Base-by-base conservation (phyloP, 192 early-diverging fungal genomes). In the Coemansia sp. region DNA sequence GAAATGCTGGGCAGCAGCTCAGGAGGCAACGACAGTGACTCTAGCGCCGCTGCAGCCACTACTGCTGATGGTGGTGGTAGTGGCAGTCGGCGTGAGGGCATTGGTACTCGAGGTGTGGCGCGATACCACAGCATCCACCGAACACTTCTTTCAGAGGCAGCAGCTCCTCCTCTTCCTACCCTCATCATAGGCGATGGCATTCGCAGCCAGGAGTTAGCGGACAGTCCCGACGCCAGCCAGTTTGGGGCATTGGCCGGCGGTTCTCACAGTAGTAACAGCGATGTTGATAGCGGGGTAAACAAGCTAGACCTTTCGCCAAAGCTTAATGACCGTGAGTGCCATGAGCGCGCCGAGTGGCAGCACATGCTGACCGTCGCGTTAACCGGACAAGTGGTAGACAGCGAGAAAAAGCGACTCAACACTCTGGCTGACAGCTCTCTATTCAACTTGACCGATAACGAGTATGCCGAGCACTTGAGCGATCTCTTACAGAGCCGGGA, bases 311-410 rank as follows among this genome's bases (percentile, higher is more conserved):
- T n/a, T n/a, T 40, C 62, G 24, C 64, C 26, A 55, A 55, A 62
- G 14, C 76, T 79, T 5, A 58, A 63, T 45, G 71, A 67, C 7
- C 83, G 86, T 57, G 83, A 83, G 46, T 66, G 72, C 40, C 81
- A 82, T 23, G 93, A 95, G 67, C 87, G 93, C 40, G 70, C 85
- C 11, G 91, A 93, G 65, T 95, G 93, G 93, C 93, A 92, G 43
- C 85, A 87, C 42, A 92, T 95, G 91, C 78, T 95, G 3, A 83
- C 88, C 28, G 90, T 90, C 13, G 93, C 93, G 11, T 70, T 95
- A 24, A 86, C 80, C 9, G 92, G 93, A 28, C 91, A 95, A 46
- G 90, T 93, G 18, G 91, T 95, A 9, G 90, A 89, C 50, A 88
- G 88, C 26, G 93, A 95, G 73, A 91, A 92, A 63, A 86, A 86